Evolutionary conservation across 148 eudicot species (phyloP).

Genomic region (Silene uniflora): DNA sequence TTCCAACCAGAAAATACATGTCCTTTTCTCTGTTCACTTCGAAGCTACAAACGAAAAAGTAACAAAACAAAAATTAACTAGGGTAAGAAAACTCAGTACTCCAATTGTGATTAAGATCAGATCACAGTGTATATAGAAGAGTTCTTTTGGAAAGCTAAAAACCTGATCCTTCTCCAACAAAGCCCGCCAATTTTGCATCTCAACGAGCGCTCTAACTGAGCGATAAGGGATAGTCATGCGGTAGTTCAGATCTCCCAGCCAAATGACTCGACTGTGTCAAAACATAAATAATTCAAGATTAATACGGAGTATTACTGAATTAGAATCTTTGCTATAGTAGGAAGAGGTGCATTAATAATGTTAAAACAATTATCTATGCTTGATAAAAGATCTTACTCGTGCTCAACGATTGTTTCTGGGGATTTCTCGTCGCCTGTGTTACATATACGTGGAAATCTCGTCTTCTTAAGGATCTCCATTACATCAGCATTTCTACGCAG

Average conservation of each 20-base stretch:
- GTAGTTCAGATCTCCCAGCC: slow-evolving; percentile 97
- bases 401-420: slow-evolving; percentile 89
- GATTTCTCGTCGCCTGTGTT: slow-evolving; percentile 59
- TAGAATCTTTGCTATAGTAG: too few species aligned
- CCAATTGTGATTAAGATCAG: neutral
- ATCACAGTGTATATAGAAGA: neutral
- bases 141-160: neutral
- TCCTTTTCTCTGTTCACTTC: slow-evolving; percentile 77
- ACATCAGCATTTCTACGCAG: slow-evolving; percentile 89
- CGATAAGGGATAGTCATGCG: slow-evolving; percentile 85
- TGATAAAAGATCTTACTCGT: slow-evolving; percentile 58
- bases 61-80: neutral
- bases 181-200: slow-evolving; percentile 98
- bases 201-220: slow-evolving; percentile 87
- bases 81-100: neutral
- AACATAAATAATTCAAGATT: neutral
- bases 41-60: slow-evolving; percentile 39
- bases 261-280: slow-evolving; percentile 72
- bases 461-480: slow-evolving; percentile 84
- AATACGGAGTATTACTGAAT: neutral
- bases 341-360: too few species aligned
- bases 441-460: slow-evolving; percentile 81
- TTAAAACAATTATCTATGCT: neutral
- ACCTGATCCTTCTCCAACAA: slow-evolving; percentile 22
- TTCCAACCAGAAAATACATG: slow-evolving; percentile 83